phyloP scores from a whole-genome alignment of 2,329 filamentous ascomycete genomes.

The Clarireedia hainanense region DNA sequence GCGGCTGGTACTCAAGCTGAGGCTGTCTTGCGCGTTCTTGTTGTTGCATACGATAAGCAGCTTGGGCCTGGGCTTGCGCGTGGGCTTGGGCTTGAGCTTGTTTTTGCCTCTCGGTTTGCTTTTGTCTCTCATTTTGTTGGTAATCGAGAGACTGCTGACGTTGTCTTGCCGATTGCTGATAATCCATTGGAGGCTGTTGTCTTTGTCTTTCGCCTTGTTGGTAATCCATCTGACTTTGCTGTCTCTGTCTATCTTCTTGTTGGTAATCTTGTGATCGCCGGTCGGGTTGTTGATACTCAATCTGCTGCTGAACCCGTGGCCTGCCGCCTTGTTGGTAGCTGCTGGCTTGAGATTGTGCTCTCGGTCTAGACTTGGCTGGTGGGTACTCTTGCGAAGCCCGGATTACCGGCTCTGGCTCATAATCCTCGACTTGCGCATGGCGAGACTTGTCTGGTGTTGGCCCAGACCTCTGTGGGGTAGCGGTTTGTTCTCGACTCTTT shows the following conservation, averaged over 20 bases:
- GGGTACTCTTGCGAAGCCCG: slow-evolving; percentile 4
- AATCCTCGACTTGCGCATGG: slow-evolving; percentile 19
- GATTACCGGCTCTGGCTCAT: slow-evolving; percentile 27
- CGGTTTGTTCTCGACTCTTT: slow-evolving; percentile 37
- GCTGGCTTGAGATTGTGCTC: slow-evolving; percentile 7
- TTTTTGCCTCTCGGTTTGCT: slow-evolving; percentile 8
- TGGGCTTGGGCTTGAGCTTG: slow-evolving; percentile 2
- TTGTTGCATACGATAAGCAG: slow-evolving; percentile 5
- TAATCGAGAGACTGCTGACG: slow-evolving; percentile 4
- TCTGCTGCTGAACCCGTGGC: slow-evolving; percentile 1
- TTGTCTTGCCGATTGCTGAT: slow-evolving; percentile 5
- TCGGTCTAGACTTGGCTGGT: slow-evolving; percentile 1
- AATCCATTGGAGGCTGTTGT: neutral
- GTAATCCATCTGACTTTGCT: slow-evolving; percentile 1
- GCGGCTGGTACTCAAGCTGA: slow-evolving; percentile 11
- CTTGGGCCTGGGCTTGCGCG: neutral
- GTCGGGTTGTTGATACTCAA: slow-evolving; percentile 7
- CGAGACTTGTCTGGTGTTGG: slow-evolving; percentile 10
- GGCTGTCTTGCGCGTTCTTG: slow-evolving; percentile 11
- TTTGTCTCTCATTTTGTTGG: slow-evolving; percentile 6
- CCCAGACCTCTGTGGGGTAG: slow-evolving; percentile 43
- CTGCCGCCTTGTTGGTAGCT: slow-evolving; percentile 2
- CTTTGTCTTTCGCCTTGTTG: slow-evolving; percentile 5
- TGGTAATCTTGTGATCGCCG: slow-evolving; percentile 8
- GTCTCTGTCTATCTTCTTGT: slow-evolving; percentile 4